Evolutionary conservation across 2,329 filamentous ascomycete species (phyloP).

Genomic region (Plectosphaerella sp.): DNA sequence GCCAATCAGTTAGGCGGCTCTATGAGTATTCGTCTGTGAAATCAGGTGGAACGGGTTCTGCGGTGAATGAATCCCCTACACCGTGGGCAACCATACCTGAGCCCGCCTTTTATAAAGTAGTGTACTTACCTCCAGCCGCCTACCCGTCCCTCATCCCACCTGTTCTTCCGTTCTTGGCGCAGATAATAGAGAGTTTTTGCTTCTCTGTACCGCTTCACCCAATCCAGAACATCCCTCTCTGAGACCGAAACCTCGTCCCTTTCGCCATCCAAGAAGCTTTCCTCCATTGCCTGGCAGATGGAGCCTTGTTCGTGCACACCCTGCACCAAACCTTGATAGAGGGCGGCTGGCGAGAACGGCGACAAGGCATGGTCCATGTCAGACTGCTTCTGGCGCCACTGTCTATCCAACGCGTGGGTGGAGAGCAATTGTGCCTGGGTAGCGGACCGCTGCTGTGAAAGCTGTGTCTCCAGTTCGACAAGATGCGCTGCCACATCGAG

Average conservation of each 20-base stretch:
- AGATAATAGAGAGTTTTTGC: conserved; percentile 75
- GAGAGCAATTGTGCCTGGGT: conserved; percentile 79
- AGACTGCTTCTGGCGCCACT: conserved; percentile 83
- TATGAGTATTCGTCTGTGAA: no score
- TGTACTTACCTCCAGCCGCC: conserved; percentile 77
- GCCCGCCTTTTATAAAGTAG: background rate
- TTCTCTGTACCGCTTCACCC: conserved; percentile 76
- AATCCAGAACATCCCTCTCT: conserved; percentile 81
- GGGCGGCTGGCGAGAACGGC: conserved; percentile 78
- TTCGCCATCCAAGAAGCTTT: conserved; percentile 77
- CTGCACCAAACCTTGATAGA: conserved; percentile 77
- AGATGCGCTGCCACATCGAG: conserved; percentile 63
- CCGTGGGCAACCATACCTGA: no score
- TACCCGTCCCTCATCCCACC: conserved; percentile 94
- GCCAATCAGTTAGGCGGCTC: no score
- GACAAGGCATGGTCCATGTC: conserved; percentile 83
- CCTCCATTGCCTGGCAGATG: conserved; percentile 78
- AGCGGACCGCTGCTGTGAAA: conserved; percentile 58
- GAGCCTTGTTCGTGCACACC: conserved; percentile 78
- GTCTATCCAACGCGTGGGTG: conserved; percentile 82
- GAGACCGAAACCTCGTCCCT: conserved; percentile 44
- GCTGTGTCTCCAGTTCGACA: conserved; percentile 51
- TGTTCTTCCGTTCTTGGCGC: conserved; percentile 78
- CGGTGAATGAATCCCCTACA: no score
- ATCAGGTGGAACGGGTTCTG: background rate